Base-by-base conservation (phyloP, 2,329 filamentous ascomycete genomes). In the Tolypocladium endophyticum region DNA sequence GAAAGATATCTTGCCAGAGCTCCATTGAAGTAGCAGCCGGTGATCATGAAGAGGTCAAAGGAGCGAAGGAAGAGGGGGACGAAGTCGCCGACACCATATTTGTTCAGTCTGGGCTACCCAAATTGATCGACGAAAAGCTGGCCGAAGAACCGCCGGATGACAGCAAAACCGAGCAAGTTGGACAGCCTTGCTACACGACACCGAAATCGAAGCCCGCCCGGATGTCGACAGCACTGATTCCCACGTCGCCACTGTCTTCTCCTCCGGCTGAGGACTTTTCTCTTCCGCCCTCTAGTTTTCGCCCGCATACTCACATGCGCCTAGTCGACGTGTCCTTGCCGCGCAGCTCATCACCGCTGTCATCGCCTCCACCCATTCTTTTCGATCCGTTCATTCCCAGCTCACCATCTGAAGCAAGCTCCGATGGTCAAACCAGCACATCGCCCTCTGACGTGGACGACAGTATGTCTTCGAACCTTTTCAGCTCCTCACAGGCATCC, bases 261-360 rank as follows among this genome's bases (percentile, higher is more conserved):
- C 73, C 74, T 23, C 72, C 72, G 0, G 67, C 69, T 0, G 72
- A 74, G 52, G 70, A 70, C 11, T 63, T 67, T 16, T 63, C 67
- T 18, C 58, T 69, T 5, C 65, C 69, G 2, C 66, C 70, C 4
- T 67, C 69, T 1, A 61, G 60, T 1, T 67, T 70, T 38, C 64
- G 63, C 62, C 59, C 62, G 53, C 63, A 61, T n/a, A 61, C 59
- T 45, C 65, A 62, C 53, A 63, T 63, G 25, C 66, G 65, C 55
- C 59, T 70, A 12, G 55, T 65, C 30, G 63, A 66, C 35, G 61
- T 62, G 23, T 59, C 57, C 4, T 59, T 71, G 35, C 66, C 69
- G 2, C 65, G 63, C 28, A 77, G 73, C 69, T 84, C 82, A 0
- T 84, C 82, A 1, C 82, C 82, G 0, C 72, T 85, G 16, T 85